phyloP scores from a whole-genome alignment of 495 filamentous ascomycete genomes.

The Penicillium psychrofluorescens region DNA sequence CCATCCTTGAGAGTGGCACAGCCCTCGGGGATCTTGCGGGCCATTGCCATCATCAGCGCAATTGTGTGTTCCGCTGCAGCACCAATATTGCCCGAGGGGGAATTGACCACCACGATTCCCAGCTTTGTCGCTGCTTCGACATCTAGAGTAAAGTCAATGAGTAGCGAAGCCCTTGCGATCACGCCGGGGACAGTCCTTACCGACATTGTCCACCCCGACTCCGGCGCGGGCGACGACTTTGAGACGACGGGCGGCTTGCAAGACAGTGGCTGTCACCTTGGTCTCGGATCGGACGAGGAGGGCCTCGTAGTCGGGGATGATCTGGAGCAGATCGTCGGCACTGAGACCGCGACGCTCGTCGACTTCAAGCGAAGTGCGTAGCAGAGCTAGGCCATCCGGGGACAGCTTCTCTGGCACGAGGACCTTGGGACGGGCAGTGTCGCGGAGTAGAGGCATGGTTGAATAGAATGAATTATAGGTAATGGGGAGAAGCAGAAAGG shows the following conservation, averaged over 20 bases:
- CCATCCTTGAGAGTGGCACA: conserved; percentile 51
- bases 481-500: not conserved
- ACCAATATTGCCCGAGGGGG: conserved; percentile 60
- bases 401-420: conserved; percentile 69
- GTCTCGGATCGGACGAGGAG: conserved; percentile 68
- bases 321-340: conserved; percentile 45
- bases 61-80: conserved; percentile 66
- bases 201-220: conserved; percentile 70
- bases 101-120: conserved; percentile 67
- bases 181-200: conserved; percentile 7
- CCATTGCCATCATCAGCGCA: conserved; percentile 57
- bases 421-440: conserved; percentile 40
- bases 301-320: conserved; percentile 58
- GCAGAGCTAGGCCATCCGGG: conserved; percentile 58
- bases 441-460: conserved; percentile 10
- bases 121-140: conserved; percentile 55
- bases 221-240: conserved; percentile 69
- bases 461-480: not conserved
- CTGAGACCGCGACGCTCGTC: conserved; percentile 50
- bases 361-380: conserved; percentile 50
- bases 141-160: conserved; percentile 24
- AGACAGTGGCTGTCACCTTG: conserved; percentile 54
- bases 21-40: conserved; percentile 56
- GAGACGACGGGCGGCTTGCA: conserved; percentile 50
- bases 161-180: not conserved